A percentile compares a stretch with the other conserved stretches of the same genome.
Evolutionary conservation across 139 green algal genomes (phyloP).

Genomic region (Micromonas pusilla): DNA sequence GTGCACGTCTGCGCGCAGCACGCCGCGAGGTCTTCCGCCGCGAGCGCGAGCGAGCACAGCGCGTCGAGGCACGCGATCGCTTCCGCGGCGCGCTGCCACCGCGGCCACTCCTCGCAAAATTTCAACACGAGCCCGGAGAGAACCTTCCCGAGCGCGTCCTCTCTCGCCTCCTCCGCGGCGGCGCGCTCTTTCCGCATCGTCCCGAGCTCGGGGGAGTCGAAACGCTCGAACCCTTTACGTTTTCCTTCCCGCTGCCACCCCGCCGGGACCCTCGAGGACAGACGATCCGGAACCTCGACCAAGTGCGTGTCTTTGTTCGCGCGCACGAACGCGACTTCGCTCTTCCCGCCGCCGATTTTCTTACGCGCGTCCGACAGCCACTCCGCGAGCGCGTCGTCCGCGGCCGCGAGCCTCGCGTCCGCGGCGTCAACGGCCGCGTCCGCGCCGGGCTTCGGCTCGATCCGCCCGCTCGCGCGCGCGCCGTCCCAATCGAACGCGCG

Average conservation of each 20-base stretch:
- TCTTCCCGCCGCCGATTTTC: constrained; percentile 16
- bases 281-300: constrained; percentile 73
- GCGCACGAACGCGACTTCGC: constrained; percentile 6
- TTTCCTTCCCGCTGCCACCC: constrained; percentile 51
- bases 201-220: constrained; percentile 47
- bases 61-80: constrained; percentile 73
- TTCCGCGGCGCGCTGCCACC: constrained; percentile 68
- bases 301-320: constrained; percentile 80
- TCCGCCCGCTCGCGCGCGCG: constrained; percentile 60
- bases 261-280: constrained; percentile 31
- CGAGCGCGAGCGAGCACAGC: constrained; percentile 44
- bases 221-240: constrained; percentile 72
- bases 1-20: not conserved
- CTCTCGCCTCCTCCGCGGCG: constrained; percentile 43
- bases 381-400: constrained; percentile 50
- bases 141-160: constrained; percentile 51
- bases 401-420: constrained; percentile 36
- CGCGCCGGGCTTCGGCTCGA: constrained; percentile 61
- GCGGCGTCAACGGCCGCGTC: constrained; percentile 68
- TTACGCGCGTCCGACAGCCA: constrained; percentile 34
- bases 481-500: constrained; percentile 68
- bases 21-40: not conserved
- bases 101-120: constrained; percentile 30
- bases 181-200: constrained; percentile 51
- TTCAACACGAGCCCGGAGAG: not conserved